These are phyloP conservation scores for Taiwanofungus camphoratus DNA, from an alignment of 1,284 basidiomycete species.

Conservation along the genomic window DNA sequence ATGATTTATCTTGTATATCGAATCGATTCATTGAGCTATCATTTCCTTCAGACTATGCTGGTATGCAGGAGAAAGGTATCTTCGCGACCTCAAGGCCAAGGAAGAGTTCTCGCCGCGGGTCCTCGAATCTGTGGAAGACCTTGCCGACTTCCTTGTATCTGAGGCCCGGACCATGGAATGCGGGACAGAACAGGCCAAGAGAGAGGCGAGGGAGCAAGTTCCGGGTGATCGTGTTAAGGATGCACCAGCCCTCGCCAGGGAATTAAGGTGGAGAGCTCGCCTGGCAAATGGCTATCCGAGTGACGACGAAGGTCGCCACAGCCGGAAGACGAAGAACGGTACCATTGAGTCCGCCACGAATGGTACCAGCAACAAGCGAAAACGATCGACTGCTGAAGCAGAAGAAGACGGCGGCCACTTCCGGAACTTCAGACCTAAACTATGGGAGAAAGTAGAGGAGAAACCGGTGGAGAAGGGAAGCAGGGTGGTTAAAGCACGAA, in stretches of 20 bases:
- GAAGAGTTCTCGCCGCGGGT: slow-evolving; percentile 59
- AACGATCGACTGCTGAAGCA: slow-evolving; percentile 38
- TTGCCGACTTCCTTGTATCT: slow-evolving; percentile 75
- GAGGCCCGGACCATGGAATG: slow-evolving; percentile 69
- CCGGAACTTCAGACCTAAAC: slow-evolving; percentile 60
- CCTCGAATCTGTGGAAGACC: slow-evolving; percentile 61
- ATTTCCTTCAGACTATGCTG: slow-evolving; percentile 65
- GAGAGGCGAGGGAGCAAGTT: slow-evolving; percentile 73
- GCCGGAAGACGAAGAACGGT: slow-evolving; percentile 23
- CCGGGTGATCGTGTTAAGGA: slow-evolving; percentile 80
- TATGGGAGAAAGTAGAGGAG: slow-evolving; percentile 52
- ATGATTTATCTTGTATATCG: background rate
- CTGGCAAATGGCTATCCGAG: slow-evolving; percentile 60
- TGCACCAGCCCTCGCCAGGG: slow-evolving; percentile 68
- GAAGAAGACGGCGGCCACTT: slow-evolving; percentile 34
- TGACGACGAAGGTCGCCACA: slow-evolving; percentile 54
- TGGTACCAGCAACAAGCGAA: slow-evolving; percentile 43
- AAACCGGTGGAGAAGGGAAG: slow-evolving; percentile 37
- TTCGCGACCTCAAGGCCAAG: slow-evolving; percentile 63
- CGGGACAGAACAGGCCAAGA: slow-evolving; percentile 55
- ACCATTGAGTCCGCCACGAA: slow-evolving; percentile 20
- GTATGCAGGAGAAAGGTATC: slow-evolving; percentile 81
- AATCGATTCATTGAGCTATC: slow-evolving; percentile 4
- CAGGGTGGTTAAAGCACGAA: slow-evolving; percentile 29
- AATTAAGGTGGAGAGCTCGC: slow-evolving; percentile 75